Evolutionary conservation across 2,329 filamentous ascomycete genomes (phyloP).

Genomic region (Aureobasidium zeae): DNA sequence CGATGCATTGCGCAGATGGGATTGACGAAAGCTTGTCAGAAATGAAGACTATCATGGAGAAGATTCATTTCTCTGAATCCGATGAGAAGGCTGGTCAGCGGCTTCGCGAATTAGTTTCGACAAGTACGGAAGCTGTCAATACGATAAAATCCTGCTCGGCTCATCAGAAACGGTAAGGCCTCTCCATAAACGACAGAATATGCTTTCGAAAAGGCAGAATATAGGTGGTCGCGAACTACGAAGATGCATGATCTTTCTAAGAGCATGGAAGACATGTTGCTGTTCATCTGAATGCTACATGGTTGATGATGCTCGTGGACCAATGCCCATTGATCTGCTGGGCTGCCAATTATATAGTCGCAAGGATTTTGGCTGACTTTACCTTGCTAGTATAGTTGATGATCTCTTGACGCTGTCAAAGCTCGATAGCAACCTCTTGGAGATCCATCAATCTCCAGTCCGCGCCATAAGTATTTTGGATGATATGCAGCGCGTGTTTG

Average conservation of each 20-base stretch:
- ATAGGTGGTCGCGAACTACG: too few relatives aligned
- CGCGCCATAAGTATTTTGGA: slow-evolving; percentile 19
- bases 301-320: too few relatives aligned
- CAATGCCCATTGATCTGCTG: too few relatives aligned
- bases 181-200: too few relatives aligned
- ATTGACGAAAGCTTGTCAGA: slow-evolving; percentile 17
- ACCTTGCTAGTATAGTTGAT: slow-evolving; percentile 33
- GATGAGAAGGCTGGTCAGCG: slow-evolving; percentile 17
- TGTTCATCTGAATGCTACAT: too few relatives aligned
- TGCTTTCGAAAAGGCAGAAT: too few relatives aligned
- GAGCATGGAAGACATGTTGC: too few relatives aligned
- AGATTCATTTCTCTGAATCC: neutral
- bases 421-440: slow-evolving; percentile 36
- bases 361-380: neutral
- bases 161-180: slow-evolving; percentile 36
- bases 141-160: slow-evolving; percentile 39
- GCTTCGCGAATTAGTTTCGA: slow-evolving; percentile 24
- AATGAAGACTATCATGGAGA: slow-evolving; percentile 13
- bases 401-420: slow-evolving; percentile 39
- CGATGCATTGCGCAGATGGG: slow-evolving; percentile 18
- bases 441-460: slow-evolving; percentile 21
- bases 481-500: slow-evolving; percentile 28
- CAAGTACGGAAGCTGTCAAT: slow-evolving; percentile 30
- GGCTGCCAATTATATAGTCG: too few relatives aligned
- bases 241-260: too few relatives aligned